Evolutionary conservation across 306 rosid genomes (phyloP), one percentile per base, ranked within the genome.

Genomic region (Styphnolobium japonicum): DNA sequence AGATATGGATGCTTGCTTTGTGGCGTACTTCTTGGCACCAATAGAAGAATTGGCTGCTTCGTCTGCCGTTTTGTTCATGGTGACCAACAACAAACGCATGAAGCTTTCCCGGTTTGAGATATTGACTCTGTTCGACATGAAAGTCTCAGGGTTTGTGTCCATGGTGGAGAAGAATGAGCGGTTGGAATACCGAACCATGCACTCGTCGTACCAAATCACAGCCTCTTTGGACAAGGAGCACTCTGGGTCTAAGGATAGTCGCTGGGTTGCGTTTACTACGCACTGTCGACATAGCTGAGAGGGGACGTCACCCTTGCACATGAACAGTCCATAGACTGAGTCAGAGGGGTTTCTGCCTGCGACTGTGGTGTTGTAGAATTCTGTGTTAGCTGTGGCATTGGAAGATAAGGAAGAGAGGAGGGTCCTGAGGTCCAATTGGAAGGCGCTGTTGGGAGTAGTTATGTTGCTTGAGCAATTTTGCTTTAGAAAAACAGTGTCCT

Each of bases 371-470:
- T 74, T 81, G 77, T 42, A n/a, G 71, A 67, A 81, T 8, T 53
- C 75, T 0, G 18, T n/a, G 80, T 56, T 57, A n/a, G 71, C 45
- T 63, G 27, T 65, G 40, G 85, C 65, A 46, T 75, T 67, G 65
- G 85, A 81, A 57, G 76, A 22, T 34, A 81, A 56, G 22, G 65
- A 74, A 34, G 85, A 81, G 37, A 87, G 31, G 14, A 90, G 85
- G 31, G 52, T 51, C 2, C 15, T 71, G 42, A 75, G 85, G 74
- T 77, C 55, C 33, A 64, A 39, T 6, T 83, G 69, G 42, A 58
- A 89, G 39, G 72, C 3, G 76, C 85, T 81, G 68, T 86, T 85
- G 9, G 87, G 9, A 0, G 78, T 31, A 61, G 73, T 76, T 60
- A 0, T 6, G 61, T 49, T 49, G 51, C 1, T 12, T n/a, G 72